Base-by-base conservation (phyloP, 495 filamentous ascomycete species). In the Thermothielavioides terrestris region DNA sequence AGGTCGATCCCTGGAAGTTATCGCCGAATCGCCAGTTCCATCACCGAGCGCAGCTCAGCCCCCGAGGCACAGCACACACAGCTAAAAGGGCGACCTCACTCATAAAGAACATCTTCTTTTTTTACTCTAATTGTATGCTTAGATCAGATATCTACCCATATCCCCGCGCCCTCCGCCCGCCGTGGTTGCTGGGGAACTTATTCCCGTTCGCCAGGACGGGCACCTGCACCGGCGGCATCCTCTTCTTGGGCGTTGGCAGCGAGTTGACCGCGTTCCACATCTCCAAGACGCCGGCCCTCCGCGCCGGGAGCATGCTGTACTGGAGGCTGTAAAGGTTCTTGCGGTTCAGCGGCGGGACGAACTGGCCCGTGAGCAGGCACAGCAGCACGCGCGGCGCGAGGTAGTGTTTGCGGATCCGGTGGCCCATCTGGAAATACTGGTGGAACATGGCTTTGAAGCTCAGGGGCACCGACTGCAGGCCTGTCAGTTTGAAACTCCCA, bases 271-370 rank as follows among this genome's bases (percentile, higher is more conserved):
- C 77, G 25, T 77, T 68, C 94, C 94, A 99, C 53, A 96, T 81
- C 62, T 96, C 89, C 52, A 74, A 65, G 42, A 96, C 82, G 2
- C 86, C 80, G 0, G 86, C 87, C 6, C 92, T 73, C 34, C 74
- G 80, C 10, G 86, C 83, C 5, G 92, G 92, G 26, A 99, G 74
- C 94, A 97, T 97, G 70, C 86, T 92, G 68, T 99, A 99, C 68
- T 99, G 92, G 58, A 99, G 81, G 50, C 87, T 90, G 68, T 99
- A 99, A 37, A 99, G 73, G 61, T 89, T 94, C 61, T 89, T 89
- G 8, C 92, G 77, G 63, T 95, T 89, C 28, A 99, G 91, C 0
- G 94, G 91, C 5, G 88, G 88, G 0, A 83, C 87, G 53, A 95
- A 95, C 42, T 82, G 85, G 51, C 92, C 92, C 1, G 89, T 95